A percentile compares a stretch with the other conserved stretches of the same genome.
Evolutionary conservation across 2,329 filamentous ascomycete species (phyloP).

Genomic region (Pyricularia sp.): DNA sequence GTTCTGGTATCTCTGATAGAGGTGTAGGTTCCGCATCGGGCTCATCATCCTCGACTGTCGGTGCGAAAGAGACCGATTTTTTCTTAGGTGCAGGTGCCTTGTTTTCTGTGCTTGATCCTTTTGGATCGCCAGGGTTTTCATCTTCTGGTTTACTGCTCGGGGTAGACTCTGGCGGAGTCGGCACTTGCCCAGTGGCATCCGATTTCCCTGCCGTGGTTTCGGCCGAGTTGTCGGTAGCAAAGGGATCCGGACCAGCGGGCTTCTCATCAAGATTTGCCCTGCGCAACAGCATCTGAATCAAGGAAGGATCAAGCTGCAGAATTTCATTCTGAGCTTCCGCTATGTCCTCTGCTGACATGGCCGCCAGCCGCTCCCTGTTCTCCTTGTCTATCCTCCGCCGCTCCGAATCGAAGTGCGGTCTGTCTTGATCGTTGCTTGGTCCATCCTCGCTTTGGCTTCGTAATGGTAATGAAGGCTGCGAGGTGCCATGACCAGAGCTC

Average conservation of each 20-base stretch:
- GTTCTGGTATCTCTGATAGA: neutral
- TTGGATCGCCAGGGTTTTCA: neutral
- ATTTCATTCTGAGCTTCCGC: constrained; percentile 68
- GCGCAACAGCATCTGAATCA: constrained; percentile 65
- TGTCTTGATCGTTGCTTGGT: neutral
- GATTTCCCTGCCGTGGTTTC: constrained; percentile 13
- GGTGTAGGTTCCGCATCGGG: neutral
- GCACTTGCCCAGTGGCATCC: constrained; percentile 8
- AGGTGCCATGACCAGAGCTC: neutral
- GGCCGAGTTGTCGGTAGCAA: constrained; percentile 14
- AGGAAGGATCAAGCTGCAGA: constrained; percentile 59
- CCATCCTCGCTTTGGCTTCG: neutral
- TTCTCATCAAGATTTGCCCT: constrained; percentile 62
- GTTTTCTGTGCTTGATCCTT: constrained; percentile 9
- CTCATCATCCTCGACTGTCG: constrained; percentile 4
- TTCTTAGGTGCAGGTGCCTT: constrained; percentile 13
- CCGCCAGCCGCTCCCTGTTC: constrained; percentile 58
- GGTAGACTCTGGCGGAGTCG: constrained; percentile 4
- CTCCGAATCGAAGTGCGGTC: constrained; percentile 28
- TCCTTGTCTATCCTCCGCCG: constrained; percentile 66
- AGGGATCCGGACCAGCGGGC: constrained; percentile 24
- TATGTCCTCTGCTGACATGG: constrained; percentile 75
- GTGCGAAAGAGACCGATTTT: constrained; percentile 14
- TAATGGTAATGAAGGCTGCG: neutral
- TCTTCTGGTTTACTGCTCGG: neutral